Percentiles rank a stretch among this genome's conserved stretches.
phyloP scores from a whole-genome alignment of 2,329 filamentous ascomycete species.

The Talaromyces amestolkiae region DNA sequence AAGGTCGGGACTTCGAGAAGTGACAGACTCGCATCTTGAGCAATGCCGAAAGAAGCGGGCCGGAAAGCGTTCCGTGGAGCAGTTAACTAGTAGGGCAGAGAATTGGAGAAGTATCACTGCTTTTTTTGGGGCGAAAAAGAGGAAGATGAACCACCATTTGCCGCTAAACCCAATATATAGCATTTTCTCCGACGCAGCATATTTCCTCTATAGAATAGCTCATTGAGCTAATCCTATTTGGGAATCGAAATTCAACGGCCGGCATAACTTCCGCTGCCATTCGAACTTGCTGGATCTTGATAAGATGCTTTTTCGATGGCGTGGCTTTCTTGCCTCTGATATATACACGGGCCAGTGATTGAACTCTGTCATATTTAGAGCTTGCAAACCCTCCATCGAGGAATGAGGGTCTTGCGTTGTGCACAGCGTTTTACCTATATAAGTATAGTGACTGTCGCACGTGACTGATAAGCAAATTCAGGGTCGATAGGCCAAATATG shows the following conservation, averaged over 20 bases:
- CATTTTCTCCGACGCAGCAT: conserved; percentile 13
- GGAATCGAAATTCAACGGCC: not conserved
- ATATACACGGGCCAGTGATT: not conserved
- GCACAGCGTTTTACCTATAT: not conserved
- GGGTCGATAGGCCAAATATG: conserved; percentile 16
- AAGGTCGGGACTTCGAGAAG: not conserved
- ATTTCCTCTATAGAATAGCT: not conserved
- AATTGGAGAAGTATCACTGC: not conserved
- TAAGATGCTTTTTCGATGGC: not conserved
- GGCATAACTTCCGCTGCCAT: not conserved
- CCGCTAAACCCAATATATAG: not conserved
- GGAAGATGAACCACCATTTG: not conserved
- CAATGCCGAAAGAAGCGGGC: conserved; percentile 3
- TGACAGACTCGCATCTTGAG: not conserved
- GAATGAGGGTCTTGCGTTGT: not conserved
- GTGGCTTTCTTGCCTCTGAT: not conserved
- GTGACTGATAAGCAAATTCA: conserved; percentile 18
- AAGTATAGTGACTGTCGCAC: not conserved
- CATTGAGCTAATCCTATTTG: not conserved
- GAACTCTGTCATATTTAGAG: not conserved
- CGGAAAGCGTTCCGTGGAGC: not conserved
- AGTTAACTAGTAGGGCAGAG: too few species aligned
- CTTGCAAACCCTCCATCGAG: not conserved
- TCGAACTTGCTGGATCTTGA: not conserved
- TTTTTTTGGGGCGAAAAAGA: not conserved